A percentile compares a stretch with the other conserved stretches of the same genome.
These are phyloP conservation scores for Barnettozyma hawaiiensis DNA, from an alignment of 1,139 yeast species.

Conservation along the genomic window DNA sequence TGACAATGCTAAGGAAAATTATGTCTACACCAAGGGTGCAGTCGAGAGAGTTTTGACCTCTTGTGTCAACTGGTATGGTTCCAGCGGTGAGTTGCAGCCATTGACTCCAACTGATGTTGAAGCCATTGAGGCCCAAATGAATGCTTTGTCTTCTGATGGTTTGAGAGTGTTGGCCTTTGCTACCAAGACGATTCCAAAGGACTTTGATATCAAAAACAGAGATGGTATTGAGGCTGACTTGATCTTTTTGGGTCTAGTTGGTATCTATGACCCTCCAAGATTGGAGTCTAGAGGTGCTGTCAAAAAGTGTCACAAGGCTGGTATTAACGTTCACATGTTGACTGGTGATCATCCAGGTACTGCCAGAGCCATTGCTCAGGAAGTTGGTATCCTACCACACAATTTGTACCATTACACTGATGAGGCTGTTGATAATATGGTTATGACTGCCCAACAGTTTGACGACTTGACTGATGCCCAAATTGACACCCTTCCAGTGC, in stretches of 20 bases:
- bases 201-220: conserved; percentile 37
- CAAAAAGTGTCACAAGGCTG: conserved; percentile 64
- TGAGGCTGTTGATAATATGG: conserved; percentile 61
- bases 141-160: conserved; percentile 60
- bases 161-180: conserved; percentile 74
- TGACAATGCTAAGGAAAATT: conserved; percentile 29
- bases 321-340: conserved; percentile 78
- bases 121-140: conserved; percentile 52
- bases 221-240: conserved; percentile 50
- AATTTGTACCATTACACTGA: conserved; percentile 58
- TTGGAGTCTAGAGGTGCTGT: conserved; percentile 67
- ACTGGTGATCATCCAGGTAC: conserved; percentile 86
- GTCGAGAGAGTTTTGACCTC: conserved; percentile 63
- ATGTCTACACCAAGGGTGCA: conserved; percentile 68
- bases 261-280: conserved; percentile 82
- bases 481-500: conserved; percentile 61
- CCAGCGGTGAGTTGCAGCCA: conserved; percentile 31
- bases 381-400: conserved; percentile 76
- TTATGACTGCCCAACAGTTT: conserved; percentile 71
- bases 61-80: conserved; percentile 50
- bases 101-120: conserved; percentile 39
- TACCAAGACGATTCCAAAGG: conserved; percentile 28
- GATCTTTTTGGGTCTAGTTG: conserved; percentile 63
- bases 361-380: conserved; percentile 76
- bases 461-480: conserved; percentile 58